A percentile compares a stretch with the other conserved stretches of the same genome.
Evolutionary conservation across 2,329 filamentous ascomycete species (phyloP).

Genomic region (Pseudogymnoascus sp.): DNA sequence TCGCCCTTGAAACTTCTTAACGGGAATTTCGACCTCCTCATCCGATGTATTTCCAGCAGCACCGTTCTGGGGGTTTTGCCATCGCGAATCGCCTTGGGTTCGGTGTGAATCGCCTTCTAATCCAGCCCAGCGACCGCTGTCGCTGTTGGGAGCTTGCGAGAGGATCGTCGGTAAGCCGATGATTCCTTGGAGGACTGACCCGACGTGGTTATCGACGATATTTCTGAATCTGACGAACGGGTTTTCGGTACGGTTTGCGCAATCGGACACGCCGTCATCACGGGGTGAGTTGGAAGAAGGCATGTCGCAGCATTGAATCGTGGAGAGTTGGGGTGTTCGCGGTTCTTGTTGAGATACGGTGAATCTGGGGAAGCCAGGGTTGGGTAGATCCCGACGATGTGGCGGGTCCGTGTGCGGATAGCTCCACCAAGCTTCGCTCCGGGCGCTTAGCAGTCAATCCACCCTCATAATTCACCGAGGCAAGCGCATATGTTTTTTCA

Average conservation of each 20-base stretch:
- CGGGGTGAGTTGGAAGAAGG: constrained; percentile 6
- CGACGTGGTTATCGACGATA: constrained; percentile 25
- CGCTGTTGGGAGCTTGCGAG: constrained; percentile 16
- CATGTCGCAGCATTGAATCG: neutral
- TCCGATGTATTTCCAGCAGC: neutral
- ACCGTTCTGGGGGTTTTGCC: neutral
- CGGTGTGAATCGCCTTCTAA: constrained; percentile 22
- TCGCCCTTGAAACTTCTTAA: constrained; percentile 13
- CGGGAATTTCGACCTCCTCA: constrained; percentile 14
- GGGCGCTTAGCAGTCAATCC: neutral
- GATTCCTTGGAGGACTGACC: constrained; percentile 27
- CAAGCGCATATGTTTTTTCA: neutral
- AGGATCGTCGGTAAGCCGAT: constrained; percentile 28
- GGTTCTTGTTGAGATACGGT: neutral
- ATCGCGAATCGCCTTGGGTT: neutral
- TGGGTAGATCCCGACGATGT: neutral
- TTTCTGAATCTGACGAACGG: constrained; percentile 28
- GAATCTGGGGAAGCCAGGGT: neutral
- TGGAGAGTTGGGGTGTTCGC: neutral
- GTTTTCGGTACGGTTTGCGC: constrained; percentile 20
- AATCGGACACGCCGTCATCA: neutral
- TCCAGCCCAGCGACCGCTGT: constrained; percentile 20
- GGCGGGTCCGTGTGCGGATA: neutral
- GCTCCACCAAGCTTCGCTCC: neutral
- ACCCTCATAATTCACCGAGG: neutral